Conservation (phyloP, 495 filamentous ascomycete genomes). For the Aspergillus incahuasiensis region DNA sequence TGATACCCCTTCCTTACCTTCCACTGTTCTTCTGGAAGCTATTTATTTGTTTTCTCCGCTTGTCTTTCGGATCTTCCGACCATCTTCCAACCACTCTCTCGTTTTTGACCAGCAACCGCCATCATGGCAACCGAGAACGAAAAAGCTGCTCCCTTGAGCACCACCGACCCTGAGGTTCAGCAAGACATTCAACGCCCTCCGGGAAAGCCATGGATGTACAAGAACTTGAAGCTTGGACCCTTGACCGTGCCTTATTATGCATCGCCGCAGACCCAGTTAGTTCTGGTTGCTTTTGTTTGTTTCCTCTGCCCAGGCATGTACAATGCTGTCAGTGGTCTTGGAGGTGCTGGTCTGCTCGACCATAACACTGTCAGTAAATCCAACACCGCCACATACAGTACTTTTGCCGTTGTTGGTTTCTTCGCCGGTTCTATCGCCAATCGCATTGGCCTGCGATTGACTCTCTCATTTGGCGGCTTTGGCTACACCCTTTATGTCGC, state of each 20-base stretch:
- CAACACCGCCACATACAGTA: conserved; percentile 70
- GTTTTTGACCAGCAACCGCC: neutral
- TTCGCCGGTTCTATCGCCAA: conserved; percentile 78
- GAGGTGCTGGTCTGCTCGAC: conserved; percentile 64
- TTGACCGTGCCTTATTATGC: conserved; percentile 65
- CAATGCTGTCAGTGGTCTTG: conserved; percentile 73
- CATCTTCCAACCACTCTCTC: neutral
- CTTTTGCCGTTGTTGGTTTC: conserved; percentile 83
- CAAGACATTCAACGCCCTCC: conserved; percentile 22
- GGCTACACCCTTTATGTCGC: conserved; percentile 84
- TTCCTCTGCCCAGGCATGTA: conserved; percentile 88
- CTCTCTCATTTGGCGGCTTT: conserved; percentile 74
- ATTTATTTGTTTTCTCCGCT: neutral
- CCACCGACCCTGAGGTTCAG: conserved; percentile 25
- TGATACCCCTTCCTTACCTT: conserved; percentile 4
- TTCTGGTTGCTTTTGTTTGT: conserved; percentile 78
- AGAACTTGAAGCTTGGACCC: conserved; percentile 50
- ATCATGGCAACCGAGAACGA: conserved; percentile 8
- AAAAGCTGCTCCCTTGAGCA: conserved; percentile 16
- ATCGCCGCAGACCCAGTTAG: conserved; percentile 67
- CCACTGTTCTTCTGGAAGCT: conserved; percentile 7
- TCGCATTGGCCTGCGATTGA: conserved; percentile 66
- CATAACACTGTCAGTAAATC: conserved; percentile 61
- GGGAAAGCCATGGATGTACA: conserved; percentile 63
- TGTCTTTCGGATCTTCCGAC: neutral